phyloP scores from a whole-genome alignment of 306 rosid species.

The Inga oerstediana region DNA sequence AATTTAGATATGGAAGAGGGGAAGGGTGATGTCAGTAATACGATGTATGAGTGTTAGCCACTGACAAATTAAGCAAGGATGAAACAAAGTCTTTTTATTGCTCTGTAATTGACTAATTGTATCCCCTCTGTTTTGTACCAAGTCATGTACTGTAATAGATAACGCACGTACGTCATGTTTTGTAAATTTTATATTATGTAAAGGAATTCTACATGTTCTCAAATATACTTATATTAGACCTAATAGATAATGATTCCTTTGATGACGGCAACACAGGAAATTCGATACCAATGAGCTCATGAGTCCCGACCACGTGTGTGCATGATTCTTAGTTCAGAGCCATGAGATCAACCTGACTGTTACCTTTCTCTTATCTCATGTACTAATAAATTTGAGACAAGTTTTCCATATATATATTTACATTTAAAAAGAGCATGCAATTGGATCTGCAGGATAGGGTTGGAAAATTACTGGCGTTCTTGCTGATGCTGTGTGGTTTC shows the following conservation, averaged over 20 bases:
- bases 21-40: neutral
- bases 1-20: neutral
- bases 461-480: neutral
- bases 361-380: neutral
- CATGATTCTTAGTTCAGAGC: too few relatives aligned
- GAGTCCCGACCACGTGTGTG: neutral
- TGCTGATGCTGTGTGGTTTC: neutral
- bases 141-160: neutral
- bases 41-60: neutral
- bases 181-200: too few relatives aligned
- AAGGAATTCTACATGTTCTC: neutral
- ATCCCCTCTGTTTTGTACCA: neutral
- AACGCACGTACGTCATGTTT: neutral
- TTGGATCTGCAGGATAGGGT: neutral
- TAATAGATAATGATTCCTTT: too few relatives aligned
- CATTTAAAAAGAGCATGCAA: neutral
- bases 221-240: too few relatives aligned
- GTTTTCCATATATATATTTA: neutral
- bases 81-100: neutral
- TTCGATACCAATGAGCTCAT: neutral
- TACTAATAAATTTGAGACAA: neutral
- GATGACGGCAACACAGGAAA: neutral
- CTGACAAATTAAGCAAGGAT: neutral
- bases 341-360: too few relatives aligned
- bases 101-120: too few relatives aligned